These are phyloP conservation scores for Septoria linicola DNA, from an alignment of 2,329 filamentous ascomycete genomes.

Conservation along the genomic window DNA sequence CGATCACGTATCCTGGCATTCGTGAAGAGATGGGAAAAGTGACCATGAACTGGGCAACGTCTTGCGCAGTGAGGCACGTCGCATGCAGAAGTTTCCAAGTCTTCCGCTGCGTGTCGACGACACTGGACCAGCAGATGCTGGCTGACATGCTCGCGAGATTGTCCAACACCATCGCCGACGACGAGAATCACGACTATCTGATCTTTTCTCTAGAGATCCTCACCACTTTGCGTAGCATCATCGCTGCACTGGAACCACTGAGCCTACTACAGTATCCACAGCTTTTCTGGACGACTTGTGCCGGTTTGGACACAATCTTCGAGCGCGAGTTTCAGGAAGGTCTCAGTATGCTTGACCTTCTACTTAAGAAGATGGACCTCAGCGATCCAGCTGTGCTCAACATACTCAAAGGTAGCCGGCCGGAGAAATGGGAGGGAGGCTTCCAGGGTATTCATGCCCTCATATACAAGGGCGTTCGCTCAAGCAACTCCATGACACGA, in stretches of 20 bases:
- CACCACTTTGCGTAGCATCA: constrained; percentile 88
- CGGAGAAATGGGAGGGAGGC: constrained; percentile 79
- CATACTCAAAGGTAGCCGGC: constrained; percentile 73
- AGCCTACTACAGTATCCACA: constrained; percentile 89
- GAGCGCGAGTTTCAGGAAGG: constrained; percentile 92
- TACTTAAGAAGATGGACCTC: constrained; percentile 81
- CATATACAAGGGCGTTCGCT: constrained; percentile 88
- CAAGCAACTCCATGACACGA: constrained; percentile 74
- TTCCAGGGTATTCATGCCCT: constrained; percentile 86
- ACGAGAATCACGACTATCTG: constrained; percentile 82
- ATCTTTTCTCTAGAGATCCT: constrained; percentile 98
- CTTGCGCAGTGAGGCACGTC: constrained; percentile 89
- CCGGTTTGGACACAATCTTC: constrained; percentile 94
- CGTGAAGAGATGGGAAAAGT: constrained; percentile 89
- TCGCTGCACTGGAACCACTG: constrained; percentile 75
- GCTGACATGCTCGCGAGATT: constrained; percentile 93
- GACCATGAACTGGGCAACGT: constrained; percentile 92
- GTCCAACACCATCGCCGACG: constrained; percentile 95
- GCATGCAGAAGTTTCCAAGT: constrained; percentile 97
- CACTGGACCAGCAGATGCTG: constrained; percentile 88
- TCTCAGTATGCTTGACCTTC: constrained; percentile 83
- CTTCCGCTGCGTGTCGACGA: constrained; percentile 89
- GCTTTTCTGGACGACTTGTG: constrained; percentile 96
- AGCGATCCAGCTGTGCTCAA: constrained; percentile 66
- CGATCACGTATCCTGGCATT: constrained; percentile 77